Percentiles rank a stretch among this genome's conserved stretches.
Conservation (phyloP, 192 early-diverging fungal species). For the Phycomyces blakesleeanus region DNA sequence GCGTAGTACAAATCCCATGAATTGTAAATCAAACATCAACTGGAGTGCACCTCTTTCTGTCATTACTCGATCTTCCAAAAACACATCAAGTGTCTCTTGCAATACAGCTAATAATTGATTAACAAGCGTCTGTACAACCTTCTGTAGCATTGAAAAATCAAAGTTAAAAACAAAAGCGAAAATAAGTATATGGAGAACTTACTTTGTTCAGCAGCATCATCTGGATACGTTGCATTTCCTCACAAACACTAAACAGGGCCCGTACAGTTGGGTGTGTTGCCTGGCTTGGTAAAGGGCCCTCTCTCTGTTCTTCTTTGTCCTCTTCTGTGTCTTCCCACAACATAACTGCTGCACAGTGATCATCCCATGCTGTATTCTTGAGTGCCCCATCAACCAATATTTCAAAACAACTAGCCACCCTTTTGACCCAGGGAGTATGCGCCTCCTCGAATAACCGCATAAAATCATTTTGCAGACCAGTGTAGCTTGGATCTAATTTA, state of each 20-base stretch:
- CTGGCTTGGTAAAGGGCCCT: constrained; percentile 39
- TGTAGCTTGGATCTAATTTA: constrained; percentile 33
- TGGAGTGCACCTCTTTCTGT: constrained; percentile 60
- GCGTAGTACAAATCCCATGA: constrained; percentile 48
- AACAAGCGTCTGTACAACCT: constrained; percentile 4
- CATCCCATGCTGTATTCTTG: constrained; percentile 36
- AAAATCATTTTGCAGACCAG: constrained; percentile 26
- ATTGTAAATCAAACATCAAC: constrained; percentile 60
- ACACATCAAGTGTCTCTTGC: constrained; percentile 3
- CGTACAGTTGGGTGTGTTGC: constrained; percentile 38
- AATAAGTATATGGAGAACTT: constrained; percentile 3
- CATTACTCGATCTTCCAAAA: background rate
- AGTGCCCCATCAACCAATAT: constrained; percentile 27
- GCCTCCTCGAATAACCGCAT: constrained; percentile 36
- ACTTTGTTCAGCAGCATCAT: constrained; percentile 50
- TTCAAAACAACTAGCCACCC: constrained; percentile 17
- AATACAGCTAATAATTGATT: background rate
- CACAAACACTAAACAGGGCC: constrained; percentile 39
- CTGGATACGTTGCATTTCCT: constrained; percentile 41
- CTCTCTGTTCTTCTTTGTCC: too few species aligned
- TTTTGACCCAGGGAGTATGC: constrained; percentile 43
- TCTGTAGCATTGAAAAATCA: too few species aligned
- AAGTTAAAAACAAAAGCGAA: background rate
- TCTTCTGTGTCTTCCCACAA: constrained; percentile 42
- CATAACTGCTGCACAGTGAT: constrained; percentile 34